Evolutionary conservation across 2,329 filamentous ascomycete genomes (phyloP).

Genomic region (Acrocalymma vagum): DNA sequence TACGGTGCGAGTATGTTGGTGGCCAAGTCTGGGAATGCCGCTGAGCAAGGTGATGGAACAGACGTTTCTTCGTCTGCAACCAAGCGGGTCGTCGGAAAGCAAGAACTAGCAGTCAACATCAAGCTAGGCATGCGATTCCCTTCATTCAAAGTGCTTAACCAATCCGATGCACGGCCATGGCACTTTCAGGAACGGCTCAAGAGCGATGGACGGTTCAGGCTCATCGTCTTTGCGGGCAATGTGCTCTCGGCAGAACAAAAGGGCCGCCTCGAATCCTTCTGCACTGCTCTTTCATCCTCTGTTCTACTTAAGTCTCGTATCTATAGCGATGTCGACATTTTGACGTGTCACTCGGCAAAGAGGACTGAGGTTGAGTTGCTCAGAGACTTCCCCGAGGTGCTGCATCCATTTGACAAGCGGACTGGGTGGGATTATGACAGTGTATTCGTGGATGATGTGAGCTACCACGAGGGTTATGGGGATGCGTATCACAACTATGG

Average conservation of each 20-base stretch:
- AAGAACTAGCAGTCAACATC: constrained; percentile 55
- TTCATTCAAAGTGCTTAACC: constrained; percentile 67
- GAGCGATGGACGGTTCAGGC: constrained; percentile 66
- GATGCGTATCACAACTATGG: constrained; percentile 66
- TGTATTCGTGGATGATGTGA: constrained; percentile 56
- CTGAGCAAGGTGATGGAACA: constrained; percentile 58
- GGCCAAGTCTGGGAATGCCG: constrained; percentile 57
- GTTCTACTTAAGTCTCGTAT: constrained; percentile 56
- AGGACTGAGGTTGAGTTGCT: constrained; percentile 55
- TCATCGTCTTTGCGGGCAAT: constrained; percentile 70
- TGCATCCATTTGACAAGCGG: constrained; percentile 53
- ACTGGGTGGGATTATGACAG: constrained; percentile 53
- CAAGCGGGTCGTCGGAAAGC: constrained; percentile 43
- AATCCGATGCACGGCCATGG: constrained; percentile 64
- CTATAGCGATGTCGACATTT: constrained; percentile 64
- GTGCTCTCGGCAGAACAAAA: constrained; percentile 56
- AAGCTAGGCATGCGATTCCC: constrained; percentile 66
- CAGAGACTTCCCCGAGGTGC: constrained; percentile 52
- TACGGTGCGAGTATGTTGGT: constrained; percentile 66
- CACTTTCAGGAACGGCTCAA: constrained; percentile 66
- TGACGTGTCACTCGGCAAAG: constrained; percentile 67
- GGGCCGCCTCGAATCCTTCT: constrained; percentile 57
- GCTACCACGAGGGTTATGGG: constrained; percentile 53
- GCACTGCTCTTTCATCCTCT: constrained; percentile 49
- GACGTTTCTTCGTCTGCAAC: constrained; percentile 44